phyloP scores from a whole-genome alignment of 2,329 filamentous ascomycete species.

The Fusarium multiceps region DNA sequence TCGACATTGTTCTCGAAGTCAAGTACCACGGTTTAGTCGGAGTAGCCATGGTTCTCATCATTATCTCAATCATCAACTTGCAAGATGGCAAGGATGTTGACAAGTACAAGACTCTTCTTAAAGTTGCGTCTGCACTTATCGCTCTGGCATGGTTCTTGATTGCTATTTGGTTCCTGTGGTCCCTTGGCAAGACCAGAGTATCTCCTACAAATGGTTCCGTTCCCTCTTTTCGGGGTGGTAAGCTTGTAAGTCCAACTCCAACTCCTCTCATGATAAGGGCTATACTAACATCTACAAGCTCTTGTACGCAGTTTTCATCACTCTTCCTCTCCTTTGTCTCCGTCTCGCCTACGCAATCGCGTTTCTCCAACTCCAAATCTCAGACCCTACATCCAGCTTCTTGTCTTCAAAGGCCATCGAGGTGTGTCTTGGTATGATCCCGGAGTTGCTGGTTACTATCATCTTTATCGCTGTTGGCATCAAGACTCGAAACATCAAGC shows the following conservation, averaged over 20 bases:
- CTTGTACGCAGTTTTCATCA: constrained; percentile 9
- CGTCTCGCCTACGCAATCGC: constrained; percentile 15
- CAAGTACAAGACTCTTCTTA: constrained; percentile 7
- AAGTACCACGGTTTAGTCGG: constrained; percentile 12
- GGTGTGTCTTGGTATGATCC: constrained; percentile 11
- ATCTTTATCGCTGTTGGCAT: constrained; percentile 10
- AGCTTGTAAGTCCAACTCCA: background rate
- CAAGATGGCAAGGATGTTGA: background rate
- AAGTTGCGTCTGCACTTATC: constrained; percentile 9
- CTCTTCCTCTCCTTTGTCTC: constrained; percentile 9
- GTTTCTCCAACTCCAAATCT: constrained; percentile 11
- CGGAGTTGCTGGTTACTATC: constrained; percentile 5
- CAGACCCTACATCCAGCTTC: constrained; percentile 4
- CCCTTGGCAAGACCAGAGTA: background rate
- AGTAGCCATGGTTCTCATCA: constrained; percentile 14
- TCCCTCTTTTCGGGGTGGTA: constrained; percentile 1
- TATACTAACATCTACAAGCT: constrained; percentile 4
- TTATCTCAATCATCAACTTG: background rate
- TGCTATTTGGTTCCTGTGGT: constrained; percentile 14
- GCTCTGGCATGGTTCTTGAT: constrained; percentile 11
- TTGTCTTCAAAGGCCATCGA: constrained; percentile 11
- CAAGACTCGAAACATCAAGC: constrained; percentile 1
- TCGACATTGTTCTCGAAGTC: constrained; percentile 14
- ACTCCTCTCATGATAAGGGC: no score
- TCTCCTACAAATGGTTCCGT: background rate